Conservation (phyloP, 495 filamentous ascomycete genomes). For the Diplogelasinospora grovesii region DNA sequence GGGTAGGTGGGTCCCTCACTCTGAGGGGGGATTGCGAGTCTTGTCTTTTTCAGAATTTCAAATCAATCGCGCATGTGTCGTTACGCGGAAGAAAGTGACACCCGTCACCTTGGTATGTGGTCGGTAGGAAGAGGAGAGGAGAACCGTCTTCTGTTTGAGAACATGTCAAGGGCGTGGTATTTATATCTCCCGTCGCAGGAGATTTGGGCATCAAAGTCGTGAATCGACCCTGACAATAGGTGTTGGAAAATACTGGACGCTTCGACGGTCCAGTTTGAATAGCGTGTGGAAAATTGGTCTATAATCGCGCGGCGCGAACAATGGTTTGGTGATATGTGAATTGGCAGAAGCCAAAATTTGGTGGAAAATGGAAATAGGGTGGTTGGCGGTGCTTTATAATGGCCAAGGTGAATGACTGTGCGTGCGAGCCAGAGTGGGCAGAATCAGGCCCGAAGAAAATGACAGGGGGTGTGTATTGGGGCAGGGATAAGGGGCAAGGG, state of each 20-base stretch:
- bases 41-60: conserved; percentile 10
- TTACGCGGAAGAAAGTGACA: conserved; percentile 41
- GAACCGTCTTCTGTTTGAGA: conserved; percentile 41
- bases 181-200: conserved; percentile 26
- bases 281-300: conserved; percentile 6
- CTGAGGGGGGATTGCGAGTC: conserved; percentile 12
- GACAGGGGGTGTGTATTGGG: too few species aligned
- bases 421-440: conserved; percentile 5
- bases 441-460: conserved; percentile 7
- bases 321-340: conserved; percentile 2
- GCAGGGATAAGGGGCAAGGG: conserved; percentile 3
- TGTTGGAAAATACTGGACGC: conserved; percentile 26
- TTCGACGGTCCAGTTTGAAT: conserved; percentile 21
- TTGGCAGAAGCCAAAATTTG: conserved; percentile 21
- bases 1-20: conserved; percentile 3
- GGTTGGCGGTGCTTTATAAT: conserved; percentile 15
- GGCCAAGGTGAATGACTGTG: conserved; percentile 11
- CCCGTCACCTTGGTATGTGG: conserved; percentile 51
- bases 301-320: not conserved
- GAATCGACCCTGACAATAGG: conserved; percentile 20
- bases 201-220: conserved; percentile 28
- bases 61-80: conserved; percentile 39
- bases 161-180: conserved; percentile 42
- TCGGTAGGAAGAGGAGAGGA: conserved; percentile 48
- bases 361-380: conserved; percentile 12